Conservation (phyloP, 225 moss, liverwort and hornwort species). For the Rhytidiadelphus loreus region DNA sequence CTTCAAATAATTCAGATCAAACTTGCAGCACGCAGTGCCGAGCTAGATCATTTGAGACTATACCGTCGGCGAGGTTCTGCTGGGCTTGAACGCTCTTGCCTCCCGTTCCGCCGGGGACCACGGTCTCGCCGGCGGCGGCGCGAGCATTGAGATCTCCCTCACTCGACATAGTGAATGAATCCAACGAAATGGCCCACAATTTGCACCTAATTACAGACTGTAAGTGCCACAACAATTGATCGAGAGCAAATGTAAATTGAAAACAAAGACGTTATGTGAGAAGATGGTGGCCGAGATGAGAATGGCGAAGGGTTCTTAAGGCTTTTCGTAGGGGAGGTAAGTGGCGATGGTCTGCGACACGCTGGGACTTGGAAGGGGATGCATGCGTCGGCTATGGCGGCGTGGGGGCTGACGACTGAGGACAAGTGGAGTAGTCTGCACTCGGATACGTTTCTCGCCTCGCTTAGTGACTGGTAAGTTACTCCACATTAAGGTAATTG, state of each 20-base stretch:
- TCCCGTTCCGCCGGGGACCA: slow-evolving; percentile 12
- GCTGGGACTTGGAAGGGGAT: background rate
- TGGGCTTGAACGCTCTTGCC: slow-evolving; percentile 25
- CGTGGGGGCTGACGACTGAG: background rate
- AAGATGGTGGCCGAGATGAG: background rate
- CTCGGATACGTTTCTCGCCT: background rate
- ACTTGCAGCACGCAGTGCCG: background rate
- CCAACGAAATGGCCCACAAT: background rate
- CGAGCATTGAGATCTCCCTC: background rate
- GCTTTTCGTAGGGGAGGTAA: background rate
- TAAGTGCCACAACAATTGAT: background rate
- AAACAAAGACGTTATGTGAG: background rate
- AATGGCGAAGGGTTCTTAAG: background rate
- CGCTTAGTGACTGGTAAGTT: too few relatives aligned
- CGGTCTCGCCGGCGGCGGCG: slow-evolving; percentile 17
- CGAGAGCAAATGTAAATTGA: background rate
- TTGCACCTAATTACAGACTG: background rate
- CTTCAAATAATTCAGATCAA: background rate
- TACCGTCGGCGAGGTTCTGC: slow-evolving; percentile 14
- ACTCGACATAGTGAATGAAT: background rate
- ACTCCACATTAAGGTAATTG: too few relatives aligned
- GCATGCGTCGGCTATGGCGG: background rate
- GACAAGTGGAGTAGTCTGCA: background rate
- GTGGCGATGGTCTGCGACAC: background rate
- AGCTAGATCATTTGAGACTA: background rate